Percentiles rank a stretch among this genome's conserved stretches.
Evolutionary conservation across 202 grass and related monocot genomes (phyloP).

Genomic region (Setaria viridis): DNA sequence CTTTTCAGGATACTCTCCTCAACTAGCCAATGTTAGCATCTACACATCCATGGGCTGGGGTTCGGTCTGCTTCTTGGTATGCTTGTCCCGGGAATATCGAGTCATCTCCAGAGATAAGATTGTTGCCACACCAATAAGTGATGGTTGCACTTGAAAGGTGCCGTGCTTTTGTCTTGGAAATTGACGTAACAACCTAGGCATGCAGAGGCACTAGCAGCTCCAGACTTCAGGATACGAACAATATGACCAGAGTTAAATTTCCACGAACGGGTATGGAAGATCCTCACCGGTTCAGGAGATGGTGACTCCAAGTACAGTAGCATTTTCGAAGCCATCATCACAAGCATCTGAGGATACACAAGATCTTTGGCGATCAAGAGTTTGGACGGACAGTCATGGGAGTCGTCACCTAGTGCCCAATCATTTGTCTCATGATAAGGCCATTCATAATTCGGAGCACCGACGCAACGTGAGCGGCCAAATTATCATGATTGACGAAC

Average conservation of each 20-base stretch:
- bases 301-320: background rate
- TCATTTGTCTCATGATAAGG: background rate
- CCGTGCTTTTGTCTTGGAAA: slow-evolving; percentile 25
- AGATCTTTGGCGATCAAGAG: slow-evolving; percentile 1
- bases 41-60: slow-evolving; percentile 16
- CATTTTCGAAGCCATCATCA: slow-evolving; percentile 15
- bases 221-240: background rate
- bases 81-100: slow-evolving; percentile 53
- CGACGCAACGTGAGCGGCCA: slow-evolving; percentile 10
- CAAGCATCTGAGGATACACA: background rate
- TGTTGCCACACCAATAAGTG: slow-evolving; percentile 50
- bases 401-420: background rate
- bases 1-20: slow-evolving; percentile 51
- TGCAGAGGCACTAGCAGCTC: background rate
- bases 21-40: slow-evolving; percentile 38
- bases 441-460: slow-evolving; percentile 6
- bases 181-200: slow-evolving; percentile 34
- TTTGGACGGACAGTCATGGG: slow-evolving; percentile 10
- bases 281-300: background rate
- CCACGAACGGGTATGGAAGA: background rate
- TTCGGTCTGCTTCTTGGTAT: slow-evolving; percentile 22
- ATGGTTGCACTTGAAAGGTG: slow-evolving; percentile 46
- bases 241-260: background rate
- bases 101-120: slow-evolving; percentile 50
- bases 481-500: slow-evolving; percentile 20